Percentiles rank a stretch among this genome's conserved stretches.
phyloP scores from a whole-genome alignment of 805 yeast species.

The Zygotorulaspora sp. region DNA sequence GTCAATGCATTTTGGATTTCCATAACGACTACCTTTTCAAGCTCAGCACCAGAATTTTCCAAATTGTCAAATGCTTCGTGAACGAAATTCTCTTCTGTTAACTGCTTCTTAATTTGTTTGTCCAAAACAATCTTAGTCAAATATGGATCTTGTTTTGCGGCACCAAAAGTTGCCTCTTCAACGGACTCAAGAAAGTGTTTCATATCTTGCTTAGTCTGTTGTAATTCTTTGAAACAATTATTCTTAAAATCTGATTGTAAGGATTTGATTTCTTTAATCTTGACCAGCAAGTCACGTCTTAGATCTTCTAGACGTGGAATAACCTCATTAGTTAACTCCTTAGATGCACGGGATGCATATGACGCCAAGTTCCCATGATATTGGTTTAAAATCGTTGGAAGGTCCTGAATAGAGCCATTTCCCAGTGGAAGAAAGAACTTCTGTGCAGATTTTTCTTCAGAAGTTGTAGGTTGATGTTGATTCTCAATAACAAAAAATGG shows the following conservation, averaged over 20 bases:
- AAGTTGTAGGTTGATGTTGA: conserved; percentile 27
- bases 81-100: conserved; percentile 77
- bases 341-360: conserved; percentile 52
- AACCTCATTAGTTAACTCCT: conserved; percentile 56
- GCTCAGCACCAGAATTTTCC: conserved; percentile 81
- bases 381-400: conserved; percentile 65
- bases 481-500: conserved; percentile 34
- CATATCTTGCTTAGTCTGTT: conserved; percentile 56
- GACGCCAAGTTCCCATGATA: conserved; percentile 59
- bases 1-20: conserved; percentile 82
- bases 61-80: conserved; percentile 86
- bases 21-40: conserved; percentile 80
- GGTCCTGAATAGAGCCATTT: conserved; percentile 74
- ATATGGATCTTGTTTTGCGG: conserved; percentile 70
- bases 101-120: conserved; percentile 68
- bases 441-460: conserved; percentile 25
- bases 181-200: conserved; percentile 54
- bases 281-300: conserved; percentile 70
- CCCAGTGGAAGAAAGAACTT: conserved; percentile 72
- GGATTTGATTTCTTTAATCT: conserved; percentile 81
- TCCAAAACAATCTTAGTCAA: conserved; percentile 68
- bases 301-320: conserved; percentile 65
- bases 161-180: conserved; percentile 51
- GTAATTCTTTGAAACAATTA: conserved; percentile 63
- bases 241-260: conserved; percentile 82